Evolutionary conservation across 139 green algal species (phyloP).

Genomic region (Chlamydomonas sp.): DNA sequence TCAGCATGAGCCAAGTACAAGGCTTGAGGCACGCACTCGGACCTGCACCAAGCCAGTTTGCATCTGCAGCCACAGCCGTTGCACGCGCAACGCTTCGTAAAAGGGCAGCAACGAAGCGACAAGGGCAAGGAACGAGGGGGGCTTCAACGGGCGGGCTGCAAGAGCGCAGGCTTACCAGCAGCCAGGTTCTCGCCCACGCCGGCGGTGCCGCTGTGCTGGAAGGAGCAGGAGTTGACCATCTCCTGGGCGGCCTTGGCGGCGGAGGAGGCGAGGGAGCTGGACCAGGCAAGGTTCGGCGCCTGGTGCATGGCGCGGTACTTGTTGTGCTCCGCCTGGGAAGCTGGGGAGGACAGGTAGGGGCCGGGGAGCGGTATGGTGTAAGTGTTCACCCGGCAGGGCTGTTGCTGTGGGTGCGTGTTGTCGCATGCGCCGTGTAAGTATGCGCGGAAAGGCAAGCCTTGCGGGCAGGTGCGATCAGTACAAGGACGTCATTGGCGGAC

Average conservation of each 20-base stretch:
- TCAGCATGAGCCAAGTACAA: background rate
- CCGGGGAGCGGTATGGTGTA: too few species aligned
- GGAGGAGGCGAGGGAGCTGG: background rate
- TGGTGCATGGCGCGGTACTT: background rate
- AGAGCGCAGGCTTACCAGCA: background rate
- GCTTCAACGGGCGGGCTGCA: background rate
- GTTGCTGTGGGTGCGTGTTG: too few species aligned
- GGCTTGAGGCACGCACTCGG: background rate
- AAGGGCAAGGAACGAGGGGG: background rate
- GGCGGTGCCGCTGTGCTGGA: background rate
- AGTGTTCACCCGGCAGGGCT: too few species aligned
- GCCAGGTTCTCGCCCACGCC: slow-evolving; percentile 29
- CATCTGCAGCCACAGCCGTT: too few species aligned
- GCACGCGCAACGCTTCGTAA: background rate
- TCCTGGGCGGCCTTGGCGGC: background rate
- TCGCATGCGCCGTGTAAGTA: too few species aligned
- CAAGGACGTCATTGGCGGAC: too few species aligned
- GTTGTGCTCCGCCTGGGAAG: too few species aligned
- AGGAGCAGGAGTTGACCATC: background rate
- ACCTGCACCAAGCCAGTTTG: background rate
- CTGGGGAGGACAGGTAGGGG: too few species aligned
- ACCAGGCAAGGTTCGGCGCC: background rate
- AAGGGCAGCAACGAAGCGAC: too few species aligned
- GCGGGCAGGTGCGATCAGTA: too few species aligned
- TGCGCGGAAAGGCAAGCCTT: too few species aligned